phyloP scores from a whole-genome alignment of 2,329 filamentous ascomycete genomes.

The Diaporthe sp. region DNA sequence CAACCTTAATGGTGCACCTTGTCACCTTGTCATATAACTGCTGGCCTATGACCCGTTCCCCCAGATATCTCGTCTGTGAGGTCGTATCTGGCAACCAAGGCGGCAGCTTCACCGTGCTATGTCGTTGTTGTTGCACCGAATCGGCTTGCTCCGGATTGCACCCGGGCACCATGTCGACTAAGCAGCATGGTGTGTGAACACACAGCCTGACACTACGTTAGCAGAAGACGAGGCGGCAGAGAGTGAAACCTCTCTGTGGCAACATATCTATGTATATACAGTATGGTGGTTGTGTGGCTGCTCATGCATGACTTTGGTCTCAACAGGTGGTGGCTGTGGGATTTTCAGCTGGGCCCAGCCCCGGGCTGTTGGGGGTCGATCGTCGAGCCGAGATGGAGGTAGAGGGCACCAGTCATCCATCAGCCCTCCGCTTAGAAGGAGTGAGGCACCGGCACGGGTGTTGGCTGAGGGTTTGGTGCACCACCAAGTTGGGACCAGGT shows the following conservation, averaged over 20 bases:
- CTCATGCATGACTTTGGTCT: slow-evolving; percentile 30
- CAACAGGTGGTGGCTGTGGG: slow-evolving; percentile 24
- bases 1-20: slow-evolving; percentile 31
- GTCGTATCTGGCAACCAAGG: slow-evolving; percentile 24
- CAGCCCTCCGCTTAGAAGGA: slow-evolving; percentile 16
- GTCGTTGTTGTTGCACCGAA: slow-evolving; percentile 16
- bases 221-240: background rate
- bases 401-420: slow-evolving; percentile 8
- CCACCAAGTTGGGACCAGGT: slow-evolving; percentile 19
- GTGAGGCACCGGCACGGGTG: background rate
- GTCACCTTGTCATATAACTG: slow-evolving; percentile 19
- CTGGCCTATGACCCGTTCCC: slow-evolving; percentile 6
- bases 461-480: slow-evolving; percentile 25
- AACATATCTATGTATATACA: slow-evolving; percentile 25
- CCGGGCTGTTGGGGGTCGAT: slow-evolving; percentile 26
- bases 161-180: slow-evolving; percentile 18
- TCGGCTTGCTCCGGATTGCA: slow-evolving; percentile 7
- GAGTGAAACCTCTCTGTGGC: slow-evolving; percentile 22
- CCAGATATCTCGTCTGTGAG: slow-evolving; percentile 22
- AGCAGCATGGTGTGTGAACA: slow-evolving; percentile 1
- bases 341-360: slow-evolving; percentile 36
- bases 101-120: slow-evolving; percentile 13
- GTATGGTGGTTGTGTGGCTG: slow-evolving; percentile 19
- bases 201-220: background rate
- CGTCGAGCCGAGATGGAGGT: slow-evolving; percentile 17